Evolutionary conservation across 2,329 filamentous ascomycete genomes (phyloP).

Genomic region (Aspergillus japonicus): DNA sequence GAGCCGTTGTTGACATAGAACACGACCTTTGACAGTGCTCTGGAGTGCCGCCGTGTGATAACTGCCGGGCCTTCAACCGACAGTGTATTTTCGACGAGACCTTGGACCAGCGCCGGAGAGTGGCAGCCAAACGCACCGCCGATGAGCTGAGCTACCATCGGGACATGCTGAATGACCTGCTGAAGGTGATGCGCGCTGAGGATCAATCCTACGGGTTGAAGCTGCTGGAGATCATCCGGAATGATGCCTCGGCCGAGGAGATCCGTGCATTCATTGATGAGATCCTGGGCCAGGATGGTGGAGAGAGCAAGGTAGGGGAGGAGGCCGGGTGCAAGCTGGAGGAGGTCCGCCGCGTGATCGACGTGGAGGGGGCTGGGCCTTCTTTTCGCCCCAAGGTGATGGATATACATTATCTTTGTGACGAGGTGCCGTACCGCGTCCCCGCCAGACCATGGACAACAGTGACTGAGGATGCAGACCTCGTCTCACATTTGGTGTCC

Average conservation of each 20-base stretch:
- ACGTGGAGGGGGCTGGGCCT: slow-evolving; percentile 32
- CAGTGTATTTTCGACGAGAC: slow-evolving; percentile 59
- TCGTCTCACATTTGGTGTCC: slow-evolving; percentile 79
- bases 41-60: slow-evolving; percentile 38
- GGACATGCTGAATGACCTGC: slow-evolving; percentile 38
- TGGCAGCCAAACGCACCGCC: slow-evolving; percentile 41
- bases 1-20: background rate
- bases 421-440: slow-evolving; percentile 35
- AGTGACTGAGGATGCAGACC: slow-evolving; percentile 70
- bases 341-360: slow-evolving; percentile 29
- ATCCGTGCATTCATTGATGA: slow-evolving; percentile 36
- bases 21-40: slow-evolving; percentile 31
- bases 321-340: slow-evolving; percentile 28
- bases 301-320: slow-evolving; percentile 12
- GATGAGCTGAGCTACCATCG: slow-evolving; percentile 42
- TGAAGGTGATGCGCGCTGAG: slow-evolving; percentile 35
- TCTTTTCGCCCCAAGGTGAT: slow-evolving; percentile 40
- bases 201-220: slow-evolving; percentile 29
- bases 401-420: slow-evolving; percentile 42
- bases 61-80: slow-evolving; percentile 36
- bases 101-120: slow-evolving; percentile 51
- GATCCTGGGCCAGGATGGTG: slow-evolving; percentile 25
- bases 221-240: slow-evolving; percentile 38
- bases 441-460: slow-evolving; percentile 67
- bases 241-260: slow-evolving; percentile 36